phyloP scores from a whole-genome alignment of 2,329 filamentous ascomycete species.

The Capronia coronata region DNA sequence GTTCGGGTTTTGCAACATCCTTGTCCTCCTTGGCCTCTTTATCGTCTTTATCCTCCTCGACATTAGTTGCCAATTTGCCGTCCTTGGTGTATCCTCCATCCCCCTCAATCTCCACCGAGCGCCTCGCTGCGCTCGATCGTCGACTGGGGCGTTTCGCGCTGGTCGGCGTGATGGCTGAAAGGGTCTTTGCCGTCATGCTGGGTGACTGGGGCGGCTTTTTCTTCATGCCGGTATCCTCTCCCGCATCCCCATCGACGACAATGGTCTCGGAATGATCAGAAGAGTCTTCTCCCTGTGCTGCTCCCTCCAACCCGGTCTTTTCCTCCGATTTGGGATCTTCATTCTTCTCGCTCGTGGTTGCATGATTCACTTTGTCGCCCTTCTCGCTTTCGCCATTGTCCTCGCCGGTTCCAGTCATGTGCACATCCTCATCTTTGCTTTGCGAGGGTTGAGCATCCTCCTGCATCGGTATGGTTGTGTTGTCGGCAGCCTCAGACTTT shows the following conservation, averaged over 20 bases:
- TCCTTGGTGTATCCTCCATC: neutral
- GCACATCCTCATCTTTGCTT: constrained; percentile 6
- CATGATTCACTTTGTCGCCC: neutral
- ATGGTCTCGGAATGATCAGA: constrained; percentile 13
- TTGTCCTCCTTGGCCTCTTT: constrained; percentile 14
- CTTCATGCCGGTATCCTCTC: constrained; percentile 7
- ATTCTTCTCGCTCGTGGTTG: neutral
- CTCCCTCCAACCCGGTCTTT: too few relatives aligned
- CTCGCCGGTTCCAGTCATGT: constrained; percentile 9
- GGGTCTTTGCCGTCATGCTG: constrained; percentile 15
- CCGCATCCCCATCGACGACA: constrained; percentile 12
- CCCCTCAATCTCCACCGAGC: constrained; percentile 14
- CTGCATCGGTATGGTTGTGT: neutral
- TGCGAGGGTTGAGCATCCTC: neutral
- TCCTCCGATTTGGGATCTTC: too few relatives aligned
- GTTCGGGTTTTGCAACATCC: constrained; percentile 4
- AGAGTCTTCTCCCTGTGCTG: neutral
- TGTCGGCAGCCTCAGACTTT: neutral
- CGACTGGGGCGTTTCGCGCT: constrained; percentile 18
- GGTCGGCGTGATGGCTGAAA: constrained; percentile 11
- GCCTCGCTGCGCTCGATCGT: constrained; percentile 14
- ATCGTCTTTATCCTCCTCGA: constrained; percentile 8
- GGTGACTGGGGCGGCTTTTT: constrained; percentile 17
- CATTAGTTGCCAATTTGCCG: neutral
- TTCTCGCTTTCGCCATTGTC: neutral